Conservation (phyloP, 495 filamentous ascomycete genomes). For the Neurospora africana region DNA sequence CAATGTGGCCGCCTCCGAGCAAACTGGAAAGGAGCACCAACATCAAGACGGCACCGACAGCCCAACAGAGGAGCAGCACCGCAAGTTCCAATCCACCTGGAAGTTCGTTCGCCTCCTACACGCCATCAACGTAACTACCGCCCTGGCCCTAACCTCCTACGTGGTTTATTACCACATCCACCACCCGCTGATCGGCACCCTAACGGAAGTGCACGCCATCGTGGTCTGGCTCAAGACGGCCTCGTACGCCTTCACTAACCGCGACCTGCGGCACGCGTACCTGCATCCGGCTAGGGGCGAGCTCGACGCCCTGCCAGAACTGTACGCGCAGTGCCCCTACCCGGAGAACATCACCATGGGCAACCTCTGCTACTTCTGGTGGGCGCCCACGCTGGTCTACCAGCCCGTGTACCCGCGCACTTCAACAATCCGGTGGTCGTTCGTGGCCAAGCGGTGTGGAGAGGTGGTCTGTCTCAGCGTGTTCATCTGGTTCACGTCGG, state of each 20-base stretch:
- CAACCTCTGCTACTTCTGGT: slow-evolving; percentile 92
- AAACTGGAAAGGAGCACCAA: background rate
- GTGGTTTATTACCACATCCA: slow-evolving; percentile 83
- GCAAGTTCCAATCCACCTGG: slow-evolving; percentile 65
- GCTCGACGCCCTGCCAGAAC: slow-evolving; percentile 53
- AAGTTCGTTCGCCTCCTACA: slow-evolving; percentile 64
- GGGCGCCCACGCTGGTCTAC: slow-evolving; percentile 91
- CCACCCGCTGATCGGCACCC: slow-evolving; percentile 85
- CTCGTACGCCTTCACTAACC: slow-evolving; percentile 93
- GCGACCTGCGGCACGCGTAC: slow-evolving; percentile 82
- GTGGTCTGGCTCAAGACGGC: slow-evolving; percentile 93
- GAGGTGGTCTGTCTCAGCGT: slow-evolving; percentile 66
- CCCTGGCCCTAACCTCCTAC: slow-evolving; percentile 66
- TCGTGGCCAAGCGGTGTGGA: slow-evolving; percentile 69
- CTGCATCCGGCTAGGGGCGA: slow-evolving; percentile 55
- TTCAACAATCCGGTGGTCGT: slow-evolving; percentile 65
- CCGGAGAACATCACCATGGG: slow-evolving; percentile 76
- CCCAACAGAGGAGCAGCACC: slow-evolving; percentile 45
- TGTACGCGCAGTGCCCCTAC: slow-evolving; percentile 80
- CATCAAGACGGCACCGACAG: slow-evolving; percentile 32
- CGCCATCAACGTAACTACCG: slow-evolving; percentile 71
- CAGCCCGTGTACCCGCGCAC: slow-evolving; percentile 91
- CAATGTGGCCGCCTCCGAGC: slow-evolving; percentile 41
- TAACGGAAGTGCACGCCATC: slow-evolving; percentile 83
- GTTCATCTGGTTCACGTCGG: slow-evolving; percentile 86